Evolutionary conservation across 306 rosid genomes (phyloP).

Genomic region (Cicer chorassanicum): DNA sequence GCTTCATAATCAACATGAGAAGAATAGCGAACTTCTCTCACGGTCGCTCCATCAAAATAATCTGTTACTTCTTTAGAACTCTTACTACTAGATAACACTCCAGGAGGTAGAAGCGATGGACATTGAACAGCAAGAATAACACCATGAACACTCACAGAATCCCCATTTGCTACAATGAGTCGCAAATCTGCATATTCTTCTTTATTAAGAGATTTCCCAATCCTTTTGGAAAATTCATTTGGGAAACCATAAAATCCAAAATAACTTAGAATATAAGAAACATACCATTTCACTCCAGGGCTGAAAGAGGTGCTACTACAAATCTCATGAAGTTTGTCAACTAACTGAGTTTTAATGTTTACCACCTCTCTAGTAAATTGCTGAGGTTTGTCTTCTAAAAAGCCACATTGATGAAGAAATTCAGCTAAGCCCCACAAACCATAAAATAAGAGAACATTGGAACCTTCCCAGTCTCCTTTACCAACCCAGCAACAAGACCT

Average conservation of each 20-base stretch:
- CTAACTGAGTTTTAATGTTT: constrained; percentile 55
- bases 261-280: constrained; percentile 67
- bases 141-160: constrained; percentile 67
- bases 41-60: constrained; percentile 35
- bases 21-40: constrained; percentile 66
- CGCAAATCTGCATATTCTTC: constrained; percentile 63
- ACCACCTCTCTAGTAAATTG: constrained; percentile 42
- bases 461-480: constrained; percentile 79
- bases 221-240: constrained; percentile 63
- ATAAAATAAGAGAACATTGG: constrained; percentile 63
- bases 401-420: constrained; percentile 57
- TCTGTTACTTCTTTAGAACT: constrained; percentile 38
- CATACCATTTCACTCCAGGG: constrained; percentile 78
- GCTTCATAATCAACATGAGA: constrained; percentile 70
- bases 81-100: constrained; percentile 34
- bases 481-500: constrained; percentile 66
- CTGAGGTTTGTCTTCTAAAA: constrained; percentile 40
- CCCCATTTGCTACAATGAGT: constrained; percentile 60
- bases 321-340: constrained; percentile 60
- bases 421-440: constrained; percentile 75
- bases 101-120: constrained; percentile 72
- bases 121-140: constrained; percentile 75
- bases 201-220: constrained; percentile 63
- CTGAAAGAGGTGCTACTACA: constrained; percentile 50
- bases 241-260: constrained; percentile 86